Conservation (phyloP, 2,329 filamentous ascomycete species). For the Albophoma yamanashiensis region DNA sequence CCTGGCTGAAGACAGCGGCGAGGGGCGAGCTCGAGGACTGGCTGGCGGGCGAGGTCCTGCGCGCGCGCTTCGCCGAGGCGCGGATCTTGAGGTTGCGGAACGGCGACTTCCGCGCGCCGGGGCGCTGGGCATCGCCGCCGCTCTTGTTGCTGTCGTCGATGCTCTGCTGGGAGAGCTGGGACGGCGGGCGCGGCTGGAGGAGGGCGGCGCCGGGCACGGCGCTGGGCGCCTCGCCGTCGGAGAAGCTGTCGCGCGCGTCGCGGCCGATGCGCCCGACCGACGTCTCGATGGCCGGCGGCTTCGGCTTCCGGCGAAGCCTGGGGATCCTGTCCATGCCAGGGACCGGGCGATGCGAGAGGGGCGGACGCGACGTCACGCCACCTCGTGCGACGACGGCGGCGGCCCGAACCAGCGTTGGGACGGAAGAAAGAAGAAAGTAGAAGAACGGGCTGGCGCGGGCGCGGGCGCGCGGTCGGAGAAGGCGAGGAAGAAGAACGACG, state of each 20-base stretch:
- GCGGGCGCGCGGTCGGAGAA: too few species aligned
- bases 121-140: too few species aligned
- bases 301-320: conserved; percentile 31
- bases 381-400: background rate
- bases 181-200: conserved; percentile 6
- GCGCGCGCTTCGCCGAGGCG: conserved; percentile 34
- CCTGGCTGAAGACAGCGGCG: conserved; percentile 23
- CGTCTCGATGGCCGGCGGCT: conserved; percentile 31
- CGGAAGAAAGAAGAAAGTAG: background rate
- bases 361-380: background rate
- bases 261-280: conserved; percentile 22
- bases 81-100: conserved; percentile 35
- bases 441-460: background rate
- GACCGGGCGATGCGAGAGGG: background rate
- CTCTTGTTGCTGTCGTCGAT: background rate
- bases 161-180: background rate
- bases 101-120: conserved; percentile 19
- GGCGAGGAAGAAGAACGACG: background rate
- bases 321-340: conserved; percentile 29
- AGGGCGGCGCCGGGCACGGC: background rate
- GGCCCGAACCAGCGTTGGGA: background rate
- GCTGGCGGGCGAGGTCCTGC: conserved; percentile 27
- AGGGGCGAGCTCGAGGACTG: conserved; percentile 16
- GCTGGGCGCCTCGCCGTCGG: conserved; percentile 11
- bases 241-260: conserved; percentile 17